A percentile compares a stretch with the other conserved stretches of the same genome.
Evolutionary conservation across 2,329 filamentous ascomycete genomes (phyloP).

Genomic region (Neonectria ditissima): DNA sequence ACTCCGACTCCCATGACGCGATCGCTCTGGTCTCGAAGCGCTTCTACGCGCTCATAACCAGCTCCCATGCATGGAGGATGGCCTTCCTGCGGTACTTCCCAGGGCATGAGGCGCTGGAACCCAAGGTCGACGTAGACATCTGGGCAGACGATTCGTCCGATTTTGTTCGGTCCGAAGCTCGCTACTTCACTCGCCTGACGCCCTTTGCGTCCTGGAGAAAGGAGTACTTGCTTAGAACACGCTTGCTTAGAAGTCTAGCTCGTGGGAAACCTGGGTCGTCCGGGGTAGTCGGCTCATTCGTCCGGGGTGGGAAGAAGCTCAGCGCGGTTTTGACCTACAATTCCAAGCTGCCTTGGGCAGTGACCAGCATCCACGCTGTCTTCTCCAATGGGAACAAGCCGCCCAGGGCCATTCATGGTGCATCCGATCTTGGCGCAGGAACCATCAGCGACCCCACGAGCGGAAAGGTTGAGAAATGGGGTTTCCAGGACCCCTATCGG

Average conservation of each 20-base stretch:
- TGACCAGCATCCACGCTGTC: conserved; percentile 83
- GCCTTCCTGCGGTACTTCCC: conserved; percentile 94
- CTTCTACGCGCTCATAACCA: conserved; percentile 88
- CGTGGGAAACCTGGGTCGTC: conserved; percentile 80
- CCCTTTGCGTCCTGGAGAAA: conserved; percentile 92
- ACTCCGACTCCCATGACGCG: conserved; percentile 83
- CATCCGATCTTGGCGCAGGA: conserved; percentile 81
- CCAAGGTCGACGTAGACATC: conserved; percentile 51
- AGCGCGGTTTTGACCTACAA: conserved; percentile 86
- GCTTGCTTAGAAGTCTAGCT: conserved; percentile 82
- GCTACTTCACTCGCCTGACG: conserved; percentile 85
- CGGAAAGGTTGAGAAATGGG: conserved; percentile 85
- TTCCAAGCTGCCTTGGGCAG: conserved; percentile 81
- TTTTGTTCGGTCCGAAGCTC: conserved; percentile 75
- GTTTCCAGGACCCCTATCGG: conserved; percentile 78
- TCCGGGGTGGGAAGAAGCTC: conserved; percentile 72
- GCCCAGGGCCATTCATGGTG: conserved; percentile 85
- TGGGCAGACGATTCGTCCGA: conserved; percentile 63
- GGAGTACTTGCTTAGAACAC: conserved; percentile 91
- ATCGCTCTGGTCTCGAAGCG: conserved; percentile 89
- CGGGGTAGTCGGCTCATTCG: conserved; percentile 63
- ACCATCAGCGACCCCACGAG: conserved; percentile 83
- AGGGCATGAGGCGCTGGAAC: conserved; percentile 65
- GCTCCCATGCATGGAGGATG: conserved; percentile 92
- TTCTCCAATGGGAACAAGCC: conserved; percentile 80